Base-by-base conservation (phyloP, 2,329 filamentous ascomycete genomes). In the Pseudocercospora cruenta region DNA sequence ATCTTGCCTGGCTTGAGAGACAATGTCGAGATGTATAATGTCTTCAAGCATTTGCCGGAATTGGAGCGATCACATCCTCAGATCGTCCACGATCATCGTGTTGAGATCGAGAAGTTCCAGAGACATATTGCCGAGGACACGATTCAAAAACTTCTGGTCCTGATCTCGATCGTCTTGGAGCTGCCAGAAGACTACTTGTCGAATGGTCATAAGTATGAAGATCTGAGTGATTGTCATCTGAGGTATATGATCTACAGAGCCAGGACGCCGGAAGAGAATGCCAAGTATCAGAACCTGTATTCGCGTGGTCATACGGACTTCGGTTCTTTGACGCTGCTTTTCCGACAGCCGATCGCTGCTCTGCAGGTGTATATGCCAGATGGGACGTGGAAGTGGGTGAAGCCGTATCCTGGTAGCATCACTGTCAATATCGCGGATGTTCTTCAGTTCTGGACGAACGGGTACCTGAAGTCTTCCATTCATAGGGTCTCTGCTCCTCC, bases 131-230 rank as follows among this genome's bases (percentile, higher is more conserved):
- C 89, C 62, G 78, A 83, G 0, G 83, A 87, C 49, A 82, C 89
- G 1, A 83, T 89, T 0, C 79, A 85, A 3, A 84, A 84, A 26
- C 79, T 90, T 0, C 82, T 89, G 9, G 82, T 83, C 0, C 82
- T 90, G 1, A 87, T 90, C 60, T 87, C 88, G 4, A 82, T 88
- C 39, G 80, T 89, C 0, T 81, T 90, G 0, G 82, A 90, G 70
- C 79, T 90, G 0, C 85, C 86, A 0, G 87, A 90, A 71, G 82
- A 88, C 2, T 81, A 84, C 63, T 79, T 90, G 36, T 80, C 86
- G 67, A 79, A 82, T 19, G 78, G 85, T 7, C 88, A 90, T 73
- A 80, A 79, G 16, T 90, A 88, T 74, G 82, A 87, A 1, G 80
- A 82, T n/a, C 81, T 84, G 28, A 70, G 67, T 1, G 73, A 75